Evolutionary conservation across 805 yeast species (phyloP).

Genomic region (Teunomyces gatunensis): DNA sequence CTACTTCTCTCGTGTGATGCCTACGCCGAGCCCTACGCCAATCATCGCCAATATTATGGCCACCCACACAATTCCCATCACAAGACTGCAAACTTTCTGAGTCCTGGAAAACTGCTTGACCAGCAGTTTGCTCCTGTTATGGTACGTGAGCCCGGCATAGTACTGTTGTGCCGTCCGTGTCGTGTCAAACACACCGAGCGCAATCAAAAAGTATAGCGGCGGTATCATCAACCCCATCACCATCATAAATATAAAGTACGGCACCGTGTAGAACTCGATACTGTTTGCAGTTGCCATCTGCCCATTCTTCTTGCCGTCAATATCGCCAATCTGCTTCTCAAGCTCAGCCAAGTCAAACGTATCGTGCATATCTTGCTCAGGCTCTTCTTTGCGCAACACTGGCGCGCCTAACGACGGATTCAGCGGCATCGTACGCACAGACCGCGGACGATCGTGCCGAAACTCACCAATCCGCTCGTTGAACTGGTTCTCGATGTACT

Average conservation of each 20-base stretch:
- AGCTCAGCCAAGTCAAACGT: constrained; percentile 9
- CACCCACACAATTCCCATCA: constrained; percentile 35
- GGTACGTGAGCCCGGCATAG: constrained; percentile 18
- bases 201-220: constrained; percentile 36
- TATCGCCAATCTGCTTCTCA: constrained; percentile 12
- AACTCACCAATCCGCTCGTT: constrained; percentile 13
- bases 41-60: constrained; percentile 35
- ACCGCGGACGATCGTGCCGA: constrained; percentile 12
- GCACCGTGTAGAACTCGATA: constrained; percentile 3
- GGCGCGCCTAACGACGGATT: constrained; percentile 5
- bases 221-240: constrained; percentile 32
- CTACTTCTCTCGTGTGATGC: constrained; percentile 8
- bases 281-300: neutral
- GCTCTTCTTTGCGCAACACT: neutral
- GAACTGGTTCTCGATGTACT: constrained; percentile 11
- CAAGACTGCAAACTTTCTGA: constrained; percentile 32
- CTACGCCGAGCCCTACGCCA: constrained; percentile 37
- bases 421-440: constrained; percentile 4
- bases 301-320: neutral
- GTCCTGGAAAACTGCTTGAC: constrained; percentile 17
- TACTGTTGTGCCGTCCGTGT: constrained; percentile 17
- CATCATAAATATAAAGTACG: constrained; percentile 25
- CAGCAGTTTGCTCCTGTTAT: constrained; percentile 10
- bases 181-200: constrained; percentile 36
- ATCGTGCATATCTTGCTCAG: neutral